Percentiles rank a stretch among this genome's conserved stretches.
phyloP scores from a whole-genome alignment of 352 stramenopile genomes.

The Globisporangium cylindrosporum region DNA sequence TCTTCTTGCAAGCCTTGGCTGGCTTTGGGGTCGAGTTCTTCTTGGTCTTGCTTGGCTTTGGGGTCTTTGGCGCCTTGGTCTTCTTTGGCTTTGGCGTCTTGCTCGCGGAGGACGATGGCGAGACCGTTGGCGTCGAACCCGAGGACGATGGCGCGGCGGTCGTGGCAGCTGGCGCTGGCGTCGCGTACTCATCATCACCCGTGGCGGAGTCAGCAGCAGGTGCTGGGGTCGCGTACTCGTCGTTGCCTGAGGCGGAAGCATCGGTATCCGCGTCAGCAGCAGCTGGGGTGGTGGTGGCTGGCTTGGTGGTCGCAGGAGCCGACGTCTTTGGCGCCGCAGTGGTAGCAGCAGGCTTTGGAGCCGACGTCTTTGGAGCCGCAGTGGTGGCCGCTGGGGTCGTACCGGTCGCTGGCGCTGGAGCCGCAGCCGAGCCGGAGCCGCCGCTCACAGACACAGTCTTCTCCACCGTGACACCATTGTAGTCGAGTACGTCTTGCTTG shows the following conservation, averaged over 20 bases:
- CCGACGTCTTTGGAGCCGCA: background rate
- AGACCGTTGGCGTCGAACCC: constrained; percentile 6
- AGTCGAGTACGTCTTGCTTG: constrained; percentile 56
- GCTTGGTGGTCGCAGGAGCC: background rate
- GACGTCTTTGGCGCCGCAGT: constrained; percentile 4
- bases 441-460: constrained; percentile 17
- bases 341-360: background rate
- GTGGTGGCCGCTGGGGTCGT: constrained; percentile 4
- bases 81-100: constrained; percentile 16
- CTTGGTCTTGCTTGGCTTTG: constrained; percentile 14
- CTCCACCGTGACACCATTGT: constrained; percentile 64
- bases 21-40: constrained; percentile 14
- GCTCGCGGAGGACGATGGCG: background rate
- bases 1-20: constrained; percentile 6
- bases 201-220: constrained; percentile 6
- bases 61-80: constrained; percentile 12
- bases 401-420: background rate
- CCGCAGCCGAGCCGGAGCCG: constrained; percentile 5
- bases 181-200: constrained; percentile 3
- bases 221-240: constrained; percentile 12
- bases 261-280: constrained; percentile 2
- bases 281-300: background rate
- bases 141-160: background rate
- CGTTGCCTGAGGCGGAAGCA: background rate
- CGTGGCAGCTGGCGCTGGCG: constrained; percentile 1